Percentiles rank a stretch among this genome's conserved stretches.
phyloP scores from a whole-genome alignment of 2,329 filamentous ascomycete genomes.

The Fusarium kyushuense region DNA sequence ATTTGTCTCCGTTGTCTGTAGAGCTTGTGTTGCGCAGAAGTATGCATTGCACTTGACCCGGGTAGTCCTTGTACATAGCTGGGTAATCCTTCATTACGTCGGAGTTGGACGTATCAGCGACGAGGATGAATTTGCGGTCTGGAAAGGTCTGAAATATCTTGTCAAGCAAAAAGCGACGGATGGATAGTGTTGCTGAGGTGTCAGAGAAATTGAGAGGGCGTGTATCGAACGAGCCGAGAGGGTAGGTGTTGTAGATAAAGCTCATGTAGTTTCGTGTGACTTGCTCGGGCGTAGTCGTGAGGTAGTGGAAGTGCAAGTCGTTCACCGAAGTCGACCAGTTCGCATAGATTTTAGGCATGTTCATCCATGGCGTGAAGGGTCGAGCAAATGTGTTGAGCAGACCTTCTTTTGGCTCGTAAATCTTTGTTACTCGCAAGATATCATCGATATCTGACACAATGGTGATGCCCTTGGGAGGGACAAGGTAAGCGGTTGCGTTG shows the following conservation, averaged over 20 bases:
- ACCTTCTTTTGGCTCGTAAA: conserved; percentile 80
- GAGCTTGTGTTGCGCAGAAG: conserved; percentile 79
- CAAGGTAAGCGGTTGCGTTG: conserved; percentile 81
- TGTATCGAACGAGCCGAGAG: conserved; percentile 81
- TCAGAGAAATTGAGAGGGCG: conserved; percentile 85
- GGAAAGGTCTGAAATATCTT: conserved; percentile 83
- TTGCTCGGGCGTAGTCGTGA: conserved; percentile 85
- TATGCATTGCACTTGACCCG: conserved; percentile 81
- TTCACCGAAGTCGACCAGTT: conserved; percentile 77
- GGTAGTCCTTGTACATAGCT: conserved; percentile 72
- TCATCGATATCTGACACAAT: conserved; percentile 84
- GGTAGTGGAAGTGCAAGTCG: conserved; percentile 82
- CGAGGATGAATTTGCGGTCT: conserved; percentile 77
- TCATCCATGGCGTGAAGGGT: conserved; percentile 77
- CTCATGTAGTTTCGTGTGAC: conserved; percentile 83
- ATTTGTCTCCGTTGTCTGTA: conserved; percentile 74
- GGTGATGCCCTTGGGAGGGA: conserved; percentile 76
- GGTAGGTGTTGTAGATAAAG: conserved; percentile 83
- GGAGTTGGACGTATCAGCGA: conserved; percentile 81
- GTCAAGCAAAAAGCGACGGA: conserved; percentile 76
- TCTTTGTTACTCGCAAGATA: conserved; percentile 83
- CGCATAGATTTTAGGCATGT: conserved; percentile 83
- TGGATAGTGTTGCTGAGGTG: conserved; percentile 75
- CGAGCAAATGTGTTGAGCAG: conserved; percentile 81
- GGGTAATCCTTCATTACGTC: conserved; percentile 79